Base-by-base conservation (phyloP, 345 rosid genomes). In the Cardamine chenopodiifolia region DNA sequence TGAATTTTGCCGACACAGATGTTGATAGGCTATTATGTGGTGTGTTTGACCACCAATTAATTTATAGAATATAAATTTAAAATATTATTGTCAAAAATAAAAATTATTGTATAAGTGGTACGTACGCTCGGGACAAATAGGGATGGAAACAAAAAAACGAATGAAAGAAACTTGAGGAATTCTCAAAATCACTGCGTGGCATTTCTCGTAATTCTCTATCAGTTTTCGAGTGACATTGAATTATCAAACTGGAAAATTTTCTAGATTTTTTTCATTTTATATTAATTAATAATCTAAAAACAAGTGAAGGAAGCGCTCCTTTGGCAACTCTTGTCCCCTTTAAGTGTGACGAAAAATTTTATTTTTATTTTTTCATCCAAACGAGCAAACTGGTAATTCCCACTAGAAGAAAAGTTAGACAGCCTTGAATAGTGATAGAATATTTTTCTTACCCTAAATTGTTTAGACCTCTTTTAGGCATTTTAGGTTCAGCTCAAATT, bases 1-100 rank as follows among this genome's bases (percentile, higher is more conserved):
- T 76, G 69, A 68, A 53, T 61, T 60, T 52, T 76, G 79, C 79
- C 79, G 79, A 76, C 79, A 62, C 64, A 7, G 79, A 69, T 52
- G 75, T 76, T 76, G 74, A 76, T 76, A 75, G 69, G 74, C 40
- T 68, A n/a, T 8, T 31, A 13, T 60, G 45, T 67, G 55, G 78
- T 57, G 61, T 75, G 73, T 74, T 62, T 76, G 74, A 76, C 79
- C 74, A 76, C 74, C 68, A 44, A 13, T 66, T 31, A 44, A 13
- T 74, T 32, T 56, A 0, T 26, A 49, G 8, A 9, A 34, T 28
- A 44, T 34, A 74, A 34, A 12, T 34, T 31, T 48, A 11, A 23
- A 22, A 71, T 32, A 34, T 44, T 17, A 37, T 71, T 34, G 4
- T 15, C 62, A 22, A 34, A 22, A 23, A 40, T 20, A 23, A 25